Base-by-base conservation (phyloP, 139 green algal genomes). In the Chlamydomonas sp. region DNA sequence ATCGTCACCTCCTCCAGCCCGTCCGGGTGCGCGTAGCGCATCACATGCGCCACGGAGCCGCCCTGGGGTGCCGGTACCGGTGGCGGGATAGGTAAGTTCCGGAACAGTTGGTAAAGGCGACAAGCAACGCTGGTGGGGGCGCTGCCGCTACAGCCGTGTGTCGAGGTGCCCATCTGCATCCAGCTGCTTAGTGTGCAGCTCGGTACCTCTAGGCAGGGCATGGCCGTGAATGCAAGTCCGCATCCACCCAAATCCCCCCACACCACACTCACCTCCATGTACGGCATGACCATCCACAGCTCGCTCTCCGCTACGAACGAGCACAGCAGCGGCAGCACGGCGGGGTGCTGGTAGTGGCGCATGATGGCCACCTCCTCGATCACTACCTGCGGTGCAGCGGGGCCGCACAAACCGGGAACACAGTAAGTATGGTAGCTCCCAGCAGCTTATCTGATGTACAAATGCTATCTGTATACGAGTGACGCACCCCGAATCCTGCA, bases 281-380 rank as follows among this genome's bases (percentile, higher is more conserved):
- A 98, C 6, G 96, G 96, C 95, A 97, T 97, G 20, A 99, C 96
- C 91, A 99, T 97, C 96, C 96, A 99, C 82, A 99, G 91, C 85
- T 97, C 90, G 69, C 96, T 83, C 68, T 93, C 91, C 68, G 93
- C 84, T 61, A 98, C 95, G 85, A 99, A 99, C 60, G 95, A 97
- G 88, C 93, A 97, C 89, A 98, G 90, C 73, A 98, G 89, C 8
- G 93, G 93, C 84, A 99, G 97, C 66, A 99, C 90, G 89, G 98
- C 97, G 16, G 97, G 95, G 87, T 99, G 96, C 79, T 94, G 89
- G 80, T 97, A 94, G 83, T 95, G 92, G 61, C 93, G 92, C 97
- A 99, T 99, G 16, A 77, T n/a, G n/a, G 61, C 68, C 49, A 79
- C 82, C 82, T 91, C 88, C 57, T 75, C 67, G 61, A 89, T 78